Percentiles rank a stretch among this genome's conserved stretches.
Evolutionary conservation across 2,329 filamentous ascomycete genomes (phyloP).

Genomic region (Leptodontidium sp.): DNA sequence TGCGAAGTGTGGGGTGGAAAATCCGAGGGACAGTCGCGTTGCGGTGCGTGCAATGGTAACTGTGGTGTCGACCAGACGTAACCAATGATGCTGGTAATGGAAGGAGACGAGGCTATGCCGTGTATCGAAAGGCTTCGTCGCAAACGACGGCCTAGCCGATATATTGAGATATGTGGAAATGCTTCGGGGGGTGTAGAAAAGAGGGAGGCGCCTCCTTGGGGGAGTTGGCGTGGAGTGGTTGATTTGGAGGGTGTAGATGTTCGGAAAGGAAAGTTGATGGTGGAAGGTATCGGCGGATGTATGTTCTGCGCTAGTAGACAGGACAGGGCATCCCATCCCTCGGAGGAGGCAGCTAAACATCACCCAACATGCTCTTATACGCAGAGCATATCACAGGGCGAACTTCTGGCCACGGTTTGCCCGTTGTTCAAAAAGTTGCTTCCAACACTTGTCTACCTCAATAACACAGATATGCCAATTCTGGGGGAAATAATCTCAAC

Average conservation of each 20-base stretch:
- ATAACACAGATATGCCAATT: neutral
- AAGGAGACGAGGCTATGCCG: constrained; percentile 25
- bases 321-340: neutral
- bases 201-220: neutral
- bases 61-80: constrained; percentile 16
- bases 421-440: neutral
- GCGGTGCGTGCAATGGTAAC: constrained; percentile 20
- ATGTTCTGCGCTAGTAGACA: neutral
- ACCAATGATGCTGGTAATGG: constrained; percentile 19
- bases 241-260: constrained; percentile 11
- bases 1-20: neutral
- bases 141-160: neutral
- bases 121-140: constrained; percentile 11
- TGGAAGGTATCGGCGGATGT: constrained; percentile 14
- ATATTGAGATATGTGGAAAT: neutral
- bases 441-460: neutral
- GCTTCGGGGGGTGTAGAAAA: neutral
- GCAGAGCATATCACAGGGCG: neutral
- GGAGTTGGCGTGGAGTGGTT: constrained; percentile 4
- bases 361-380: neutral
- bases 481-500: neutral
- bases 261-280: constrained; percentile 17
- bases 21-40: constrained; percentile 18
- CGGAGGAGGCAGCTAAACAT: constrained; percentile 10
- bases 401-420: neutral